Evolutionary conservation across 306 rosid species (phyloP).

Genomic region (Cotoneaster glaucophyllus): DNA sequence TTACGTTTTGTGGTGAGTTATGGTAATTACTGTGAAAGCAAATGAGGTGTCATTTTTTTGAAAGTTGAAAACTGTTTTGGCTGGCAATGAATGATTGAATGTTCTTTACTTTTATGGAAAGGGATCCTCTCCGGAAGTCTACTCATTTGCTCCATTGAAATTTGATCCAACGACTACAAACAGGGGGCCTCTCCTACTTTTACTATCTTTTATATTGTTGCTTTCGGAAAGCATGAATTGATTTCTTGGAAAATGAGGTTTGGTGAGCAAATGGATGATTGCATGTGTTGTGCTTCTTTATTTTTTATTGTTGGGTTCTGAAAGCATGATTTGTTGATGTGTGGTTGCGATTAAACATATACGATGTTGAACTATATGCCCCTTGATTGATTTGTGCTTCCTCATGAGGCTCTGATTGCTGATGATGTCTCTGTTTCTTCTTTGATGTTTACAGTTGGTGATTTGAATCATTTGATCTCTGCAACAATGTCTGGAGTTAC

Average conservation of each 20-base stretch:
- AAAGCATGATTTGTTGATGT: background rate
- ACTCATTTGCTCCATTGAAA: no score
- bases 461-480: conserved; percentile 39
- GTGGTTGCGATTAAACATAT: background rate
- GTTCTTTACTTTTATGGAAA: no score
- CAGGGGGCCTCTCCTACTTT: no score
- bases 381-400: background rate
- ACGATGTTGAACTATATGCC: background rate
- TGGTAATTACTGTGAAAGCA: no score
- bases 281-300: background rate
- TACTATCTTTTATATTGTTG: background rate
- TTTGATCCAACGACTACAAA: no score
- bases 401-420: background rate
- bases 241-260: background rate
- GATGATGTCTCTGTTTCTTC: no score
- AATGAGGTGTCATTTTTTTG: background rate
- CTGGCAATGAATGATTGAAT: no score
- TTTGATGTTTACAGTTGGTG: conserved; percentile 24
- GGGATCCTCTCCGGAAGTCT: no score
- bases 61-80: no score
- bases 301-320: background rate
- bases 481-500: conserved; percentile 45
- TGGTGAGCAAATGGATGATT: background rate
- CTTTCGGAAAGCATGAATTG: background rate
- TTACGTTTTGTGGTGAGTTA: background rate